These are phyloP conservation scores for Sordariomycetes sp. DNA, from an alignment of 2,329 filamentous ascomycete species.

Conservation along the genomic window DNA sequence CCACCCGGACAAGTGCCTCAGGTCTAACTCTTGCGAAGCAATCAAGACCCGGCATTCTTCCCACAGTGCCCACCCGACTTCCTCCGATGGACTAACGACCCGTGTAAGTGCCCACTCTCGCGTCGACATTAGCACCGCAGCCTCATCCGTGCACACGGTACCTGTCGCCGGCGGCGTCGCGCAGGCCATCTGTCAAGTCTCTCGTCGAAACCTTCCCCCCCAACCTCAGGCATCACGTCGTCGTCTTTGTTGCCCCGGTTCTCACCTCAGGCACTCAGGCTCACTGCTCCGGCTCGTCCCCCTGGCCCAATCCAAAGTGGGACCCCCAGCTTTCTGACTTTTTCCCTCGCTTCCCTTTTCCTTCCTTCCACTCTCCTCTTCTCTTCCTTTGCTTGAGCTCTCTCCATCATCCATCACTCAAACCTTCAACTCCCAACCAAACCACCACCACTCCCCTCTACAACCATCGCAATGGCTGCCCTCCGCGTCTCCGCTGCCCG, in stretches of 20 bases:
- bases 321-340: constrained; percentile 21
- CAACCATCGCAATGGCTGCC: constrained; percentile 69
- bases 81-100: constrained; percentile 4
- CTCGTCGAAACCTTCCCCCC: neutral
- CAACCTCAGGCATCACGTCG: constrained; percentile 3
- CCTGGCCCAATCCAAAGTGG: constrained; percentile 13
- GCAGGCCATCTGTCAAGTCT: neutral
- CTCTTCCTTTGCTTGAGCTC: constrained; percentile 18
- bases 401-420: constrained; percentile 23
- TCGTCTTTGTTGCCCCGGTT: constrained; percentile 1
- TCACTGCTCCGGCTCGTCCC: neutral
- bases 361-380: constrained; percentile 20
- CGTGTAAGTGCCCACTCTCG: constrained; percentile 1
- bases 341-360: constrained; percentile 30
- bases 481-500: constrained; percentile 69
- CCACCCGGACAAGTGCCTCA: constrained; percentile 2
- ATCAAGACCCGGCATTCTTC: constrained; percentile 4
- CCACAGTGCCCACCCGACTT: constrained; percentile 5
- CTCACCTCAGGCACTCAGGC: too few species aligned
- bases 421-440: constrained; percentile 12
- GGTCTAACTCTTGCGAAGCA: neutral
- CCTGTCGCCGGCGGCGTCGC: constrained; percentile 1
- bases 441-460: constrained; percentile 21
- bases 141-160: neutral
- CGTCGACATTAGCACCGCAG: constrained; percentile 2